These are phyloP conservation scores for Blepharisma japonicum DNA, from an alignment of 73 alveolate species.

Conservation along the genomic window DNA sequence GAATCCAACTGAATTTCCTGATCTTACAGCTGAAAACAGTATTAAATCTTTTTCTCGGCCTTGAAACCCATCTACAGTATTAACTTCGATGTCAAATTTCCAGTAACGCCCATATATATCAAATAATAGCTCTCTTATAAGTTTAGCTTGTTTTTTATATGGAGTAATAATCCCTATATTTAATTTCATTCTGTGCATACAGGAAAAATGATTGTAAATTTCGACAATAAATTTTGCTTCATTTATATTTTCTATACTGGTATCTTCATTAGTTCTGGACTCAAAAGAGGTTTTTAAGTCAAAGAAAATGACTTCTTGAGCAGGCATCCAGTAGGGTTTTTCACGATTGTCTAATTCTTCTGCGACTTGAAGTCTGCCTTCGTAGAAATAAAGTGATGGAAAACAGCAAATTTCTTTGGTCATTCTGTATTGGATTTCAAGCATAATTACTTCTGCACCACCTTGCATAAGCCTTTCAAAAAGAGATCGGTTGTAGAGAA, in stretches of 20 bases:
- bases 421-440: constrained; percentile 95
- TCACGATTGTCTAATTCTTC: constrained; percentile 30
- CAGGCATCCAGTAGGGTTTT: constrained; percentile 27
- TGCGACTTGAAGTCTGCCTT: constrained; percentile 55
- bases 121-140: constrained; percentile 30
- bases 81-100: constrained; percentile 69
- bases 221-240: constrained; percentile 41
- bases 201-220: constrained; percentile 2
- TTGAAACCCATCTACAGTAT: constrained; percentile 94
- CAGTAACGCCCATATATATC: constrained; percentile 14
- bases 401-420: constrained; percentile 80
- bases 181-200: background rate
- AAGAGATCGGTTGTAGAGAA: constrained; percentile 63
- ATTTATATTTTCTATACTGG: constrained; percentile 21
- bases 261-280: constrained; percentile 29
- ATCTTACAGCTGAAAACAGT: constrained; percentile 85
- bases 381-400: constrained; percentile 76
- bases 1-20: constrained; percentile 68
- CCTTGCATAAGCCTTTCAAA: constrained; percentile 82
- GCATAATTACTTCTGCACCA: constrained; percentile 73
- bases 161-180: constrained; percentile 59
- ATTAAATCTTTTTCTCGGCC: constrained; percentile 95
- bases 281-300: constrained; percentile 38
- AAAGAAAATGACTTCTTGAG: background rate
- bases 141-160: constrained; percentile 42